Percentiles rank a stretch among this genome's conserved stretches.
These are phyloP conservation scores for Apiospora phragmitis DNA, from an alignment of 2,329 filamentous ascomycete genomes.

Conservation along the genomic window DNA sequence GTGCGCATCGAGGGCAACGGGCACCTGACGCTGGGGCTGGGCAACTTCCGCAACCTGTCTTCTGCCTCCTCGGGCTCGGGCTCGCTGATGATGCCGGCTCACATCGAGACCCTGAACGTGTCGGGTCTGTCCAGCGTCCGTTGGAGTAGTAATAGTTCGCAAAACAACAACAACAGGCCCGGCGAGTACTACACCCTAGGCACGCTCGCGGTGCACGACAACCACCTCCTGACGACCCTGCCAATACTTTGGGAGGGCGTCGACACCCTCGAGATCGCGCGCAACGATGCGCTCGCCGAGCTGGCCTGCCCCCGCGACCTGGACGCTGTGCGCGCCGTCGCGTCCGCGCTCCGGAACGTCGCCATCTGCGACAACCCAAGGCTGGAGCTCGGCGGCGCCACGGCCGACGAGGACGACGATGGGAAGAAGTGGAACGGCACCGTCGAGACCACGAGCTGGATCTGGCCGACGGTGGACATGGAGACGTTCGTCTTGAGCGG, in stretches of 20 bases:
- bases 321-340: background rate
- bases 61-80: fast-evolving
- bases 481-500: conserved; percentile 8
- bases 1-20: background rate
- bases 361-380: background rate
- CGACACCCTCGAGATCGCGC: background rate
- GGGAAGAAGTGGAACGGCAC: conserved; percentile 9
- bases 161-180: background rate
- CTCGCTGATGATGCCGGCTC: background rate
- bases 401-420: background rate
- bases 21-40: background rate
- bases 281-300: conserved; percentile 8
- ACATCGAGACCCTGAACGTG: background rate
- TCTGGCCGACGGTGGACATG: conserved; percentile 13
- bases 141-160: background rate
- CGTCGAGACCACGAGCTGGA: background rate
- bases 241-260: background rate
- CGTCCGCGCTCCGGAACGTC: background rate
- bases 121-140: conserved; percentile 7
- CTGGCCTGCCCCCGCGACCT: background rate
- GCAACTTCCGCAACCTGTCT: background rate
- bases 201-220: conserved; percentile 5
- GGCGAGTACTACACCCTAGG: background rate
- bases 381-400: background rate
- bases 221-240: background rate